Conservation (phyloP, 495 filamentous ascomycete genomes). For the Oleoguttula mirabilis region DNA sequence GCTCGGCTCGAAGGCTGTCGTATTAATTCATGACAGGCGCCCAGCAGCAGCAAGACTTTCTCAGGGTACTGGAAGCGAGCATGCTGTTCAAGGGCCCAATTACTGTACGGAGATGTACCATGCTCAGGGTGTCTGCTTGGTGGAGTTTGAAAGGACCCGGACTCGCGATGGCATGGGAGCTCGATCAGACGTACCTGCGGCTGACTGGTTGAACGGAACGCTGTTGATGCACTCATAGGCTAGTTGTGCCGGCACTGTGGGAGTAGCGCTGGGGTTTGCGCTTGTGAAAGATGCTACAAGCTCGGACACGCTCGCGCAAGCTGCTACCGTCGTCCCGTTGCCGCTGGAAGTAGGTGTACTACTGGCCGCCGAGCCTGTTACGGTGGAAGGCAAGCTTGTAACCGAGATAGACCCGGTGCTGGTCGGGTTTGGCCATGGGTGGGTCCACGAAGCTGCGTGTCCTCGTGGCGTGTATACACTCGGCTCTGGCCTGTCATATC, state of each 20-base stretch:
- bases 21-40: too few species aligned
- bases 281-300: slow-evolving; percentile 5
- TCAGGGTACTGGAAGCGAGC: too few species aligned
- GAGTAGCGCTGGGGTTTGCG: slow-evolving; percentile 11
- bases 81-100: too few species aligned
- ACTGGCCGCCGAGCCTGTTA: not conserved
- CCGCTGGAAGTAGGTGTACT: not conserved
- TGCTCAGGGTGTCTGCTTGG: too few species aligned
- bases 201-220: slow-evolving; percentile 13
- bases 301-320: slow-evolving; percentile 9
- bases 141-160: too few species aligned
- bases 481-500: not conserved
- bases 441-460: slow-evolving; percentile 1
- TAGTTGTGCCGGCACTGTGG: slow-evolving; percentile 14
- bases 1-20: too few species aligned
- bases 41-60: too few species aligned
- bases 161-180: not conserved
- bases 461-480: slow-evolving; percentile 3
- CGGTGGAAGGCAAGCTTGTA: not conserved
- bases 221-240: slow-evolving; percentile 17
- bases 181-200: slow-evolving; percentile 1
- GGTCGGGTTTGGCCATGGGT: too few species aligned
- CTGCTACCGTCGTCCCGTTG: slow-evolving; percentile 1
- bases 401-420: too few species aligned
- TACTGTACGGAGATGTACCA: too few species aligned